phyloP scores from a whole-genome alignment of 106 monocot genomes.

The Cymbidium sinense region DNA sequence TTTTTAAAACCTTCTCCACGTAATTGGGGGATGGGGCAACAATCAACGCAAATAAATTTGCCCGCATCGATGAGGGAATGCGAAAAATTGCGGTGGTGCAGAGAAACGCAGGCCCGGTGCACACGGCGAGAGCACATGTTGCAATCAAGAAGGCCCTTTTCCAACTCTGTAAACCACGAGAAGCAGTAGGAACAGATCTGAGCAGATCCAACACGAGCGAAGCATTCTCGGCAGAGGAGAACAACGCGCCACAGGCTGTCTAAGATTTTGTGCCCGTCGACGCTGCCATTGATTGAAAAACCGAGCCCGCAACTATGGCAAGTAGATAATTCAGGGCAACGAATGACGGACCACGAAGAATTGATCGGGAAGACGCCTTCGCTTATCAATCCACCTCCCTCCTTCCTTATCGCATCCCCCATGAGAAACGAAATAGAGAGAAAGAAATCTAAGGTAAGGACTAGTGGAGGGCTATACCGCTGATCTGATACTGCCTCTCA shows the following conservation, averaged over 20 bases:
- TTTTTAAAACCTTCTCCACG: background rate
- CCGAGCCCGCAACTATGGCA: conserved; percentile 36
- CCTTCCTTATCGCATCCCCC: conserved; percentile 2
- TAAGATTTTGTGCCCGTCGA: conserved; percentile 18
- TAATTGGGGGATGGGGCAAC: conserved; percentile 31
- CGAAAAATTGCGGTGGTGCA: conserved; percentile 29
- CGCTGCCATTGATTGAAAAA: background rate
- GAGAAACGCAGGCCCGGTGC: conserved; percentile 43
- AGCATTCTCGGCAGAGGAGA: conserved; percentile 53
- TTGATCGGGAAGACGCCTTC: background rate
- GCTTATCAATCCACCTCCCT: background rate
- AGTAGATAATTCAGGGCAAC: conserved; percentile 22
- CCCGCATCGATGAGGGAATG: conserved; percentile 16
- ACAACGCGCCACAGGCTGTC: conserved; percentile 55
- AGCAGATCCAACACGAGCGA: conserved; percentile 24
- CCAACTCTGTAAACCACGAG: conserved; percentile 4
- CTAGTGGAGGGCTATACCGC: background rate
- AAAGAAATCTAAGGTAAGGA: conserved; percentile 4
- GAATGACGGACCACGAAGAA: background rate
- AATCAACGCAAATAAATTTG: conserved; percentile 52
- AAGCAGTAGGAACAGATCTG: conserved; percentile 68
- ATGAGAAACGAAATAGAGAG: background rate
- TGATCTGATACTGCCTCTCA: background rate
- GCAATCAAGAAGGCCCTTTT: conserved; percentile 17
- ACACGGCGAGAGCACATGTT: conserved; percentile 42